Conservation (phyloP, 148 eudicot species). For the Fallopia convolvulus region DNA sequence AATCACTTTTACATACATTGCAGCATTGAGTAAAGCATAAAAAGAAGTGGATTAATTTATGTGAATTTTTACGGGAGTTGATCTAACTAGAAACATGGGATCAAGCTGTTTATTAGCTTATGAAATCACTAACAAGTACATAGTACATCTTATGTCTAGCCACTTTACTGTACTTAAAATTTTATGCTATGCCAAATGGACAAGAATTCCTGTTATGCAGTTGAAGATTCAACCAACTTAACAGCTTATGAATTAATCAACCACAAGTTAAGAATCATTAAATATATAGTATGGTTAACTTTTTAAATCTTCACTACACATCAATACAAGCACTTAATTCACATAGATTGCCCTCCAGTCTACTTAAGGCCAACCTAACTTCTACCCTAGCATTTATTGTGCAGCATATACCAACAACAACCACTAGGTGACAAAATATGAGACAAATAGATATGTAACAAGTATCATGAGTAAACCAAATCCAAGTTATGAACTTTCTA, state of each 20-base stretch:
- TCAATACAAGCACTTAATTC: background rate
- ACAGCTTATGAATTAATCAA: background rate
- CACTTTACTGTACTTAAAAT: too few species aligned
- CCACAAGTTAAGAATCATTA: background rate
- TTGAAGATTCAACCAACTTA: too few species aligned
- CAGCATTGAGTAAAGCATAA: background rate
- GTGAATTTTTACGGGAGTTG: background rate
- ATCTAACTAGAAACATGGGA: background rate
- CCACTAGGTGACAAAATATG: background rate
- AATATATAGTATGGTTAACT: background rate
- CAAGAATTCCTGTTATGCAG: too few species aligned
- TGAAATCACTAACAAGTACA: background rate
- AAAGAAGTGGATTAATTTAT: background rate
- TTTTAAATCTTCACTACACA: background rate
- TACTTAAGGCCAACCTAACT: background rate
- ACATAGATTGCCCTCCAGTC: background rate
- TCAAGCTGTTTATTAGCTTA: background rate
- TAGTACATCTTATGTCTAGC: background rate
- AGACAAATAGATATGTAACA: background rate
- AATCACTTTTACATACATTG: background rate
- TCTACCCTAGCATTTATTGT: background rate
- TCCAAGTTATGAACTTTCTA: background rate
- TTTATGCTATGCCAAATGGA: too few species aligned
- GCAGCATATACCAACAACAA: background rate
- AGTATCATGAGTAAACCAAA: background rate